These are phyloP conservation scores for Fistulinella staudtii DNA, from an alignment of 1,284 basidiomycete genomes.

Conservation along the genomic window DNA sequence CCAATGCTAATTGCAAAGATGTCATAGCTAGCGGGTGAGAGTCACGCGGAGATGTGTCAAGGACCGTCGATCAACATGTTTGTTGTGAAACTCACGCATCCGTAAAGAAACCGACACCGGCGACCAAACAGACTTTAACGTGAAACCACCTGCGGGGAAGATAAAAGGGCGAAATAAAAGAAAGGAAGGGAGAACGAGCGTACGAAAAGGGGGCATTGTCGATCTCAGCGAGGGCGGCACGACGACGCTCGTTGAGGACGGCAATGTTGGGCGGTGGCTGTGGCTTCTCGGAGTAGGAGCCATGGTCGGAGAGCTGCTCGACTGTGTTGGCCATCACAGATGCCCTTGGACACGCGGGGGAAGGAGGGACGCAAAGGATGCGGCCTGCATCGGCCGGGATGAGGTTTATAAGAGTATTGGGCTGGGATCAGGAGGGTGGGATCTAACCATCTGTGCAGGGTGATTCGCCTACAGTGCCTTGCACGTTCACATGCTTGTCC, in stretches of 20 bases:
- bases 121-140: conserved; percentile 64
- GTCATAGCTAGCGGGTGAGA: conserved; percentile 46
- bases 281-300: conserved; percentile 28
- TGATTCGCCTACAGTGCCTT: conserved; percentile 14
- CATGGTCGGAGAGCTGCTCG: conserved; percentile 30
- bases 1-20: conserved; percentile 74
- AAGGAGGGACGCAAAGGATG: neutral
- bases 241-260: conserved; percentile 44
- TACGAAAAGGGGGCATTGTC: conserved; percentile 61
- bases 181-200: neutral
- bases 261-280: neutral
- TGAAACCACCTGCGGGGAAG: conserved; percentile 50
- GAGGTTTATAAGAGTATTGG: conserved; percentile 12
- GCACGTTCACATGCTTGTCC: conserved; percentile 18
- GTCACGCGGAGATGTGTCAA: neutral
- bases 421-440: neutral
- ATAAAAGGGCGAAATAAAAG: neutral
- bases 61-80: no score
- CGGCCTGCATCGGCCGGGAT: neutral
- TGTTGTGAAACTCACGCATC: conserved; percentile 52
- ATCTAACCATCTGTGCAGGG: neutral
- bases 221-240: conserved; percentile 65
- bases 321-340: conserved; percentile 15
- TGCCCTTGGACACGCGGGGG: neutral
- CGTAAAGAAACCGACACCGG: conserved; percentile 78